Percentiles rank a stretch among this genome's conserved stretches.
Conservation (phyloP, 768 basidiomycete species). For the Suillus lakei region DNA sequence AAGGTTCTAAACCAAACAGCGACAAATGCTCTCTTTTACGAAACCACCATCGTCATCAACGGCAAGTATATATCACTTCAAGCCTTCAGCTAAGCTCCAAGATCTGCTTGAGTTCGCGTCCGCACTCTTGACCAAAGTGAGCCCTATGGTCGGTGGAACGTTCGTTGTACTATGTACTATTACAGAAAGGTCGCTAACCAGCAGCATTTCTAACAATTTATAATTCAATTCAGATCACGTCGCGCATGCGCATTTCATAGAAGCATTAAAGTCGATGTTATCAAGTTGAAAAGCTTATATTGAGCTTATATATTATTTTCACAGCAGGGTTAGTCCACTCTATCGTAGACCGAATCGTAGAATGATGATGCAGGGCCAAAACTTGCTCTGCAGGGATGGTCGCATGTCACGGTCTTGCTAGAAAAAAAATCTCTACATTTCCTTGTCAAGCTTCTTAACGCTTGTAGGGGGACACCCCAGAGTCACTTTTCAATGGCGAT, state of each 20-base stretch:
- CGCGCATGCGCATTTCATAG: conserved; percentile 1
- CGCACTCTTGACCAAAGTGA: background rate
- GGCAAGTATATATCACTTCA: background rate
- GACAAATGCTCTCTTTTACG: background rate
- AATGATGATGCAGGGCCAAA: conserved; percentile 4
- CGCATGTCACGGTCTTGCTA: background rate
- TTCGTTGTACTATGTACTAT: background rate
- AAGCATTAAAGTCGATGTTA: background rate
- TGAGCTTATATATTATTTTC: background rate
- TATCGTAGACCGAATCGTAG: background rate
- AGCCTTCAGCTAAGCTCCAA: background rate
- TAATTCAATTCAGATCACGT: background rate
- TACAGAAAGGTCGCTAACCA: background rate
- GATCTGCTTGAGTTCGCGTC: background rate
- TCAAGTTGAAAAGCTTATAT: background rate
- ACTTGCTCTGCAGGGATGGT: background rate
- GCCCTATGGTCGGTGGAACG: background rate
- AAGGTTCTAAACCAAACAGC: conserved; percentile 1
- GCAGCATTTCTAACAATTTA: background rate
- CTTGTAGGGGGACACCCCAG: conserved; percentile 1
- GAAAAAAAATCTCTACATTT: background rate
- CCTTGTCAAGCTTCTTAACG: background rate
- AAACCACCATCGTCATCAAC: background rate
- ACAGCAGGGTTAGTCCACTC: conserved; percentile 6
- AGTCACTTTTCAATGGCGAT: background rate